A percentile compares a stretch with the other conserved stretches of the same genome.
Conservation (phyloP, 257 asterid species). For the Plantago ovata region DNA sequence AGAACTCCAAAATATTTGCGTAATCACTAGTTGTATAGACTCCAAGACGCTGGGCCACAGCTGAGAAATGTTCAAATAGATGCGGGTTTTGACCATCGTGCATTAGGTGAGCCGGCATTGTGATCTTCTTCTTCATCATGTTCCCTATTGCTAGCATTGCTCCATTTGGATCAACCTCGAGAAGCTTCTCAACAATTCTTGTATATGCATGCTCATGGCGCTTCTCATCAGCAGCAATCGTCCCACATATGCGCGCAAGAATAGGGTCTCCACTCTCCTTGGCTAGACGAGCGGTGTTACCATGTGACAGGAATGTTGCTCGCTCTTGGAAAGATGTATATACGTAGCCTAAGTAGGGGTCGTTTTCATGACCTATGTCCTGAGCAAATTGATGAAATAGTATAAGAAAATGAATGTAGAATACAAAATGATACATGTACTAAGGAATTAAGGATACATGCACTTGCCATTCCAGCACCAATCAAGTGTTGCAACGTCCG, state of each 20-base stretch:
- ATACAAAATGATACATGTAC: no score
- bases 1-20: conserved; percentile 26
- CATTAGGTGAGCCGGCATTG: conserved; percentile 35
- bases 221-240: conserved; percentile 37
- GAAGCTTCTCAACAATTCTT: conserved; percentile 25
- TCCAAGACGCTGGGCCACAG: conserved; percentile 18
- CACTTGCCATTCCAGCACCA: no score
- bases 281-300: conserved; percentile 25
- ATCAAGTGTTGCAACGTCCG: no score
- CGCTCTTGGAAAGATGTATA: no score
- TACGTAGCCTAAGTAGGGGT: no score
- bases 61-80: conserved; percentile 24
- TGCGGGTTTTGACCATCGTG: conserved; percentile 26
- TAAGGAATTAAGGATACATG: no score
- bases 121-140: conserved; percentile 35
- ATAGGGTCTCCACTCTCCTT: conserved; percentile 25
- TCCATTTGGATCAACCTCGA: conserved; percentile 26
- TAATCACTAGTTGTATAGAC: conserved; percentile 28
- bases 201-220: conserved; percentile 31
- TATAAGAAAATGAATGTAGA: no score
- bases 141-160: conserved; percentile 31
- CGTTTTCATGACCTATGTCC: no score
- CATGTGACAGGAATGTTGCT: no score
- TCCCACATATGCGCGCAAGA: conserved; percentile 35
- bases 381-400: no score